A percentile compares a stretch with the other conserved stretches of the same genome.
phyloP scores from a whole-genome alignment of 225 moss, liverwort and hornwort species.

The Sphagnum tenellum region DNA sequence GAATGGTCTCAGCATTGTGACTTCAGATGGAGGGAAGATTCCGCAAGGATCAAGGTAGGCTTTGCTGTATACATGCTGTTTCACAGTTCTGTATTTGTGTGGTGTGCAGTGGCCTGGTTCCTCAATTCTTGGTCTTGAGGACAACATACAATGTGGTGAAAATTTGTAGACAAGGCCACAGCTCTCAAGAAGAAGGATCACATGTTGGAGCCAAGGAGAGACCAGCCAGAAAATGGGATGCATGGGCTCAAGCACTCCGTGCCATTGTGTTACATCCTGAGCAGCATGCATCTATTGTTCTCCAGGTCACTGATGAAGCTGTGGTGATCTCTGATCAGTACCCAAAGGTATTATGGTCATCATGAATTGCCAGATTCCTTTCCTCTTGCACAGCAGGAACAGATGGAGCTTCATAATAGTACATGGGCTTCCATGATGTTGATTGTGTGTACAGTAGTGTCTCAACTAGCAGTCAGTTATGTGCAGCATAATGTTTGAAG shows the following conservation, averaged over 20 bases:
- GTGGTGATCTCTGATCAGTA: conserved; percentile 59
- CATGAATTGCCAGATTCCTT: too few species aligned
- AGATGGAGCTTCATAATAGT: background rate
- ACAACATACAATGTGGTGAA: background rate
- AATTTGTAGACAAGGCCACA: conserved; percentile 22
- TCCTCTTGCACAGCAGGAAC: background rate
- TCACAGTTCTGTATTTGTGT: too few species aligned
- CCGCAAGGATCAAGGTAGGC: conserved; percentile 21
- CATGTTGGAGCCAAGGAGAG: conserved; percentile 11
- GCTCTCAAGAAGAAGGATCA: background rate
- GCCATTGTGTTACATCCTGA: conserved; percentile 65
- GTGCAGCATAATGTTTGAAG: background rate
- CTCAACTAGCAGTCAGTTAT: background rate
- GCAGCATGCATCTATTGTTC: conserved; percentile 22
- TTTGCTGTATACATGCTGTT: too few species aligned
- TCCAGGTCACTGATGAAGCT: conserved; percentile 64
- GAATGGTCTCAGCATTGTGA: conserved; percentile 16
- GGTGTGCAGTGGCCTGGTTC: background rate
- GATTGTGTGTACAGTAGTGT: background rate
- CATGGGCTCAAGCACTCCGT: conserved; percentile 66
- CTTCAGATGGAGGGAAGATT: conserved; percentile 4
- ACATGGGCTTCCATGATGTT: background rate
- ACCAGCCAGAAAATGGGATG: conserved; percentile 43
- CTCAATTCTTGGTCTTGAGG: background rate
- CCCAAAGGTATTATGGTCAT: conserved; percentile 45